Conservation (phyloP, 139 green algal species). For the Haematococcus lacustris region DNA sequence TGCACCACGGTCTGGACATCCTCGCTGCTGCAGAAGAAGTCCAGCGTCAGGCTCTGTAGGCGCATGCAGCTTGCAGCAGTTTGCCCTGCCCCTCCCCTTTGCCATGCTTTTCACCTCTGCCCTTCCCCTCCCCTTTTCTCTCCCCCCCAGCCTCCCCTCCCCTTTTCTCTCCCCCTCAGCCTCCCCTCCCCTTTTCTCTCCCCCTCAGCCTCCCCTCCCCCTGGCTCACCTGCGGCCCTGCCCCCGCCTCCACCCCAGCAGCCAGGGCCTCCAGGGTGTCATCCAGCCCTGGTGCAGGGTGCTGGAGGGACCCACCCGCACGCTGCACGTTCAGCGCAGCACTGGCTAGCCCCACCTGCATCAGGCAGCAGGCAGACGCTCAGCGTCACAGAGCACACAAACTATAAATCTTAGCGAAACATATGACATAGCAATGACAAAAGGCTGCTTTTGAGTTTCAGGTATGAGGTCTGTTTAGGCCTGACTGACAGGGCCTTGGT, state of each 20-base stretch:
- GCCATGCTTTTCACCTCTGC: slow-evolving; percentile 25
- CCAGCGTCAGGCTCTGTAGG: background rate
- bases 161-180: no score
- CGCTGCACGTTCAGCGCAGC: slow-evolving; percentile 50
- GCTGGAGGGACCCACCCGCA: slow-evolving; percentile 40
- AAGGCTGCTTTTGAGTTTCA: no score
- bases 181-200: no score
- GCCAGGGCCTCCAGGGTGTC: slow-evolving; percentile 49
- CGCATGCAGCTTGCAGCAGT: background rate
- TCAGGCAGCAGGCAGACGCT: no score
- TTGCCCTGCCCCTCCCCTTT: background rate
- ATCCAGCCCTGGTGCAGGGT: slow-evolving; percentile 46
- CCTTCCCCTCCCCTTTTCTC: slow-evolving; percentile 35
- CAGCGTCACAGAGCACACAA: no score
- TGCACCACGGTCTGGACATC: background rate
- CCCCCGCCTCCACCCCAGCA: slow-evolving; percentile 53
- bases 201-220: background rate
- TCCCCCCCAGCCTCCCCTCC: no score
- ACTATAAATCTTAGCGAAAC: no score
- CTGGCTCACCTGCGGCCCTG: slow-evolving; percentile 10
- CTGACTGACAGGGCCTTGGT: no score
- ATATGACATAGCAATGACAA: no score
- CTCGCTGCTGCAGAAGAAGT: slow-evolving; percentile 2
- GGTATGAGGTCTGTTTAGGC: no score
- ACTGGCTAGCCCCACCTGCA: slow-evolving; percentile 39